Evolutionary conservation across 208 protist species (phyloP).

Genomic region (Phytomonas sp.): DNA sequence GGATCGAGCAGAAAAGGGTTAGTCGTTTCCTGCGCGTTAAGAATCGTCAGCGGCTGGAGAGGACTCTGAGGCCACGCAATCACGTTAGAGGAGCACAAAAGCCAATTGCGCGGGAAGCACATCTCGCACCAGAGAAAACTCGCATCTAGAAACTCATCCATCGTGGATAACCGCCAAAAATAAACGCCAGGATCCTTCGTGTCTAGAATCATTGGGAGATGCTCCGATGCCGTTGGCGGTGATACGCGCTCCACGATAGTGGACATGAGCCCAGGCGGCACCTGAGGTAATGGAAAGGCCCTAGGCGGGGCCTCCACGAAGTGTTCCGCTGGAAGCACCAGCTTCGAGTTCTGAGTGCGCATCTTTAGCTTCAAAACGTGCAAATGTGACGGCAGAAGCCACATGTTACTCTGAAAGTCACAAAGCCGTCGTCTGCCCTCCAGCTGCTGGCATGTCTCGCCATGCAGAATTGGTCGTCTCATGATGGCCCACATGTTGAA

Average conservation of each 20-base stretch:
- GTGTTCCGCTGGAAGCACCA: conserved; percentile 15
- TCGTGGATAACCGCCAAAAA: conserved; percentile 20
- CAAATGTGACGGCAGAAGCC: conserved; percentile 31
- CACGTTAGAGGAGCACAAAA: conserved; percentile 18
- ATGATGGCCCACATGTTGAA: conserved; percentile 36
- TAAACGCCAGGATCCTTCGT: background rate
- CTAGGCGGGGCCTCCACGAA: conserved; percentile 13
- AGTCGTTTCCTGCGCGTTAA: conserved; percentile 75
- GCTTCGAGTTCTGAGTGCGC: conserved; percentile 8
- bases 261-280: conserved; percentile 8
- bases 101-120: background rate
- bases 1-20: conserved; percentile 69
- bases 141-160: conserved; percentile 30
- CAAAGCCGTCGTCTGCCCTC: conserved; percentile 10
- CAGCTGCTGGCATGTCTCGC: conserved; percentile 17
- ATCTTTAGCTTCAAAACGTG: conserved; percentile 19
- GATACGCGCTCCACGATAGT: conserved; percentile 12
- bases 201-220: conserved; percentile 17
- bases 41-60: conserved; percentile 19
- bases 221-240: conserved; percentile 9
- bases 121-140: conserved; percentile 12
- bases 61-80: background rate
- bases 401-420: conserved; percentile 27
- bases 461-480: conserved; percentile 16
- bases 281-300: conserved; percentile 22